These are phyloP conservation scores for Blastocladiella emersonii DNA, from an alignment of 371 early-diverging fungal genomes.

Conservation along the genomic window DNA sequence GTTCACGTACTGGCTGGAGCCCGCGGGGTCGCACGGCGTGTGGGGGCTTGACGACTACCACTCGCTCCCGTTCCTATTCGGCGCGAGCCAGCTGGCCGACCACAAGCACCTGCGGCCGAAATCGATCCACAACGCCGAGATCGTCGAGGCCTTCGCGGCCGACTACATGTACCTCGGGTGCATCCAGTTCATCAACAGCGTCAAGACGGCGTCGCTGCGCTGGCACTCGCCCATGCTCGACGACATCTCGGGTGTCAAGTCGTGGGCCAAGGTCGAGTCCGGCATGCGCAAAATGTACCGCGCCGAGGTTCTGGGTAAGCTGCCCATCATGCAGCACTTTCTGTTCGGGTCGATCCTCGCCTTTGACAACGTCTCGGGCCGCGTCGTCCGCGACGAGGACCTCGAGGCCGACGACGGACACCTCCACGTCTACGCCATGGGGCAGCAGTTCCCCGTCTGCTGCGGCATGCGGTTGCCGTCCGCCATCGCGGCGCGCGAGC, in stretches of 20 bases:
- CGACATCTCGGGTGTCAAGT: constrained; percentile 82
- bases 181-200: constrained; percentile 71
- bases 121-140: constrained; percentile 67
- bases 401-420: constrained; percentile 41
- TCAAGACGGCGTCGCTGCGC: constrained; percentile 16
- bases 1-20: constrained; percentile 89
- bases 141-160: constrained; percentile 63
- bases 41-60: constrained; percentile 99
- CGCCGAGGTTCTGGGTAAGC: constrained; percentile 86
- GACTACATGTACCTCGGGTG: constrained; percentile 90
- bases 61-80: constrained; percentile 93
- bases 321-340: constrained; percentile 98
- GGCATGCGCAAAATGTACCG: constrained; percentile 98
- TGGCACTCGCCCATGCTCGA: constrained; percentile 92
- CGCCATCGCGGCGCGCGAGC: constrained; percentile 62
- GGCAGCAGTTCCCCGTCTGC: constrained; percentile 85
- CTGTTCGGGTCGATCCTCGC: constrained; percentile 67
- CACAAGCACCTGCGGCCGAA: constrained; percentile 73
- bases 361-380: constrained; percentile 41
- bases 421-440: constrained; percentile 69
- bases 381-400: constrained; percentile 19
- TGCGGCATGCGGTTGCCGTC: constrained; percentile 90
- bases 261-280: constrained; percentile 85
- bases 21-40: constrained; percentile 98
- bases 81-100: constrained; percentile 71